Evolutionary conservation across 2,329 filamentous ascomycete genomes (phyloP), one percentile per base, ranked within the genome.

Genomic region (Diaporthe sp.): DNA sequence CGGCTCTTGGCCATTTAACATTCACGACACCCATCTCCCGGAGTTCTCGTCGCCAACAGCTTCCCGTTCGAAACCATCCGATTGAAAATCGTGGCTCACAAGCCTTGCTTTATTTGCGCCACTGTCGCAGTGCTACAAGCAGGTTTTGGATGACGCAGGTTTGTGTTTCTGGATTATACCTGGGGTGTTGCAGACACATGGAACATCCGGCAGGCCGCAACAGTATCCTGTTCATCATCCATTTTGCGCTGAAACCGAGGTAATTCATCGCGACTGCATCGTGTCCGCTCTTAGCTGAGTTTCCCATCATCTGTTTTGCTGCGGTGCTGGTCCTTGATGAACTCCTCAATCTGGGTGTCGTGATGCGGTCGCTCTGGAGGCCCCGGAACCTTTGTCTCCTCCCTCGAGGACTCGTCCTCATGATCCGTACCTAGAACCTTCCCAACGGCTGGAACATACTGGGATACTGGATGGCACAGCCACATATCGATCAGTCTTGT

Each of bases 281-380:
- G 31, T 39, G 17, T 13, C 6, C 31, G 12, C 19, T 25, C 34
- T 42, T 28, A 69, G 49, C 9, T 19, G 2, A 69, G 37, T 34
- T 25, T 61, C 9, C 79, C 80, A 34, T 83, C 80, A 15, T 81
- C 77, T 42, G 79, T 82, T 76, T 85, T 86, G 80, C 88, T 90
- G 53, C 85, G 81, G 78, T 90, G 87, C 81, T 90, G 88, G 67
- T 89, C 87, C 68, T 87, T 84, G 44, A 90, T 81, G 75, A 90
- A 90, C 39, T 89, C 86, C 76, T 88, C 88, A 68, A 90, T 89
- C 78, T 87, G 85, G 7, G 79, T 72, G 77, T 89, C 88, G 73
- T 90, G 85, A 31, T 82, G 77, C 0, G 87, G 88, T 19, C 87
- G 82, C 15, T 85, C 78, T 3, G 87, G 88, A 19, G 85, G 85